phyloP scores from a whole-genome alignment of 192 early-diverging fungal species.

The Entomortierella lignicola region DNA sequence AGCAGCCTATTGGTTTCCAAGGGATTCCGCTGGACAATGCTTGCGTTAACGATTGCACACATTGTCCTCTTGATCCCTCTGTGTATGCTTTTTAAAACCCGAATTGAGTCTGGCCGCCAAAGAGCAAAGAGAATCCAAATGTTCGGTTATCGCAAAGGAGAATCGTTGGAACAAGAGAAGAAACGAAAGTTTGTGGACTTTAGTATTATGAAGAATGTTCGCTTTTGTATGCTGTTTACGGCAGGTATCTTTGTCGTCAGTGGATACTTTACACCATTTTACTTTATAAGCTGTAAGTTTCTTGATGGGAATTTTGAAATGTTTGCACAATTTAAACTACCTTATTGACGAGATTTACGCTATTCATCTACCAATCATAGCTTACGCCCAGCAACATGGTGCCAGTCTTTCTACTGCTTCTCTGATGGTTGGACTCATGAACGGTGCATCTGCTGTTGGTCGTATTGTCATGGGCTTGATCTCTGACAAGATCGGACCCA shows the following conservation, averaged over 20 bases:
- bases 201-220: slow-evolving; percentile 34
- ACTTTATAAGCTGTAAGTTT: slow-evolving; percentile 49
- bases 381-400: slow-evolving; percentile 59
- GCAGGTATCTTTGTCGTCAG: slow-evolving; percentile 47
- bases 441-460: slow-evolving; percentile 69
- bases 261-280: slow-evolving; percentile 39
- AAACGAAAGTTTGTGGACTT: slow-evolving; percentile 45
- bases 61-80: slow-evolving; percentile 47
- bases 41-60: slow-evolving; percentile 59
- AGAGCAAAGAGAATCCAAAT: slow-evolving; percentile 24
- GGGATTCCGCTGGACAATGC: slow-evolving; percentile 62
- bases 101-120: slow-evolving; percentile 32
- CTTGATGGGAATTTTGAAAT: too few species aligned
- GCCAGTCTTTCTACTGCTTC: slow-evolving; percentile 57
- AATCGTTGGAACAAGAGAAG: slow-evolving; percentile 27
- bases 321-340: too few species aligned
- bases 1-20: slow-evolving; percentile 37
- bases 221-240: slow-evolving; percentile 37
- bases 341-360: too few species aligned
- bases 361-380: slow-evolving; percentile 22
- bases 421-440: slow-evolving; percentile 73
- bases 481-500: slow-evolving; percentile 63
- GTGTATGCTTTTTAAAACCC: slow-evolving; percentile 28
- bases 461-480: slow-evolving; percentile 71
- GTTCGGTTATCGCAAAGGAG: slow-evolving; percentile 40